These are phyloP conservation scores for Fusarium sp. DNA, from an alignment of 2,329 filamentous ascomycete species.

Conservation along the genomic window DNA sequence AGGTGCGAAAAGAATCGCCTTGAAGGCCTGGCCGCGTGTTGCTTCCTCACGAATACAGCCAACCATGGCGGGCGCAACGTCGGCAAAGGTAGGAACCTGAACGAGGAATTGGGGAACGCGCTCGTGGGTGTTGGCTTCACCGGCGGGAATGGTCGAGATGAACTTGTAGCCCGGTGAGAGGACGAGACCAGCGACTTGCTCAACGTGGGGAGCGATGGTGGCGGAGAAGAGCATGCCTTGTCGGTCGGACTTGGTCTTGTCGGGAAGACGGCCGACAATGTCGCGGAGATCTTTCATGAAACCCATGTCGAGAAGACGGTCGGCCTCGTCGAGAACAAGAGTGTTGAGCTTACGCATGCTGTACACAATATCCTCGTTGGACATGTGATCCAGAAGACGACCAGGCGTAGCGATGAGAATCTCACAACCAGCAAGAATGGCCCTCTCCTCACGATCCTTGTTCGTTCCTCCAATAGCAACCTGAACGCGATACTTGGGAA, in stretches of 20 bases:
- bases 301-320: constrained; percentile 83
- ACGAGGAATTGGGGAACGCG: constrained; percentile 79
- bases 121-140: constrained; percentile 81
- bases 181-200: constrained; percentile 75
- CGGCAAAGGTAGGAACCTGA: constrained; percentile 73
- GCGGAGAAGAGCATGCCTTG: constrained; percentile 88
- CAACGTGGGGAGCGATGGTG: constrained; percentile 82
- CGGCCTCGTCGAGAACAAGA: constrained; percentile 85
- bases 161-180: constrained; percentile 79
- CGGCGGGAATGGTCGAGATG: constrained; percentile 79
- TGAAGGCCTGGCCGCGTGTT: constrained; percentile 67
- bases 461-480: constrained; percentile 84
- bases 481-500: constrained; percentile 79
- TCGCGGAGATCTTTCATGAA: constrained; percentile 83
- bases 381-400: constrained; percentile 80
- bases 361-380: constrained; percentile 74
- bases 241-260: constrained; percentile 65
- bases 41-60: constrained; percentile 63
- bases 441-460: constrained; percentile 75
- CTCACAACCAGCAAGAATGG: constrained; percentile 77
- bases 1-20: constrained; percentile 84
- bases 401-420: constrained; percentile 85
- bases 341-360: constrained; percentile 77
- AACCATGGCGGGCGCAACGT: constrained; percentile 69
- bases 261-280: constrained; percentile 76